Base-by-base conservation (phyloP, 176 grass and related monocot species). In the Raddia guianensis region DNA sequence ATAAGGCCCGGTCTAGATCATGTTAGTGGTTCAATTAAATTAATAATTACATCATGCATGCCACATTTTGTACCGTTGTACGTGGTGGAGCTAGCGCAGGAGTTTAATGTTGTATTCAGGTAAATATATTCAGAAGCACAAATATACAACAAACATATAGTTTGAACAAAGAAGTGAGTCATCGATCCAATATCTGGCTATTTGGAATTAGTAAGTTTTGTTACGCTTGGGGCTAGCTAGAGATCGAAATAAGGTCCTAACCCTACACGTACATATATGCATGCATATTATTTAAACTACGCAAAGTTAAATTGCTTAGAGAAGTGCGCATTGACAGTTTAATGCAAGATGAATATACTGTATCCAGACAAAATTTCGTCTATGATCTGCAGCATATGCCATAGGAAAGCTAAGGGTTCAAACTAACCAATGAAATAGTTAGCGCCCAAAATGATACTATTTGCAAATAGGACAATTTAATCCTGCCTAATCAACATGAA, bases 71-170 rank as follows among this genome's bases (percentile, higher is more conserved):
- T 27, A 40, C 37, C 37, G 37, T 40, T 5, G 2, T 40, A 40
- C 37, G 37, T 40, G 27, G 20, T 64, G 15, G 34, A 59, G 72
- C 12, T 49, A 74, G 47, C 8, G 9, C 3, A 52, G 7, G 57
- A 60, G n/a, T 66, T 66, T 43, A 3, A 16, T 7, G 15, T 8
- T 66, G 37, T 21, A 21, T 45, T 9, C 58, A 27, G 8, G 13
- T 76, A 63, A 5, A 3, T 20, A 57, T 57, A 55, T 70, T 58
- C 52, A 58, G 42, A 80, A 48, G 58, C 8, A 68, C 43, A 68
- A 20, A 47, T 58, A 46, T 69, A 5, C 19, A 5, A 14, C 53
- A 77, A 14, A 10, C 47, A 19, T 48, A 58, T 20, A 11, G 12
- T 80, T 46, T 70, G 42, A 49, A 78, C 16, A 66, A 52, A n/a